These are phyloP conservation scores for Phaffomyces thermotolerans DNA, from an alignment of 805 yeast species.

Conservation along the genomic window DNA sequence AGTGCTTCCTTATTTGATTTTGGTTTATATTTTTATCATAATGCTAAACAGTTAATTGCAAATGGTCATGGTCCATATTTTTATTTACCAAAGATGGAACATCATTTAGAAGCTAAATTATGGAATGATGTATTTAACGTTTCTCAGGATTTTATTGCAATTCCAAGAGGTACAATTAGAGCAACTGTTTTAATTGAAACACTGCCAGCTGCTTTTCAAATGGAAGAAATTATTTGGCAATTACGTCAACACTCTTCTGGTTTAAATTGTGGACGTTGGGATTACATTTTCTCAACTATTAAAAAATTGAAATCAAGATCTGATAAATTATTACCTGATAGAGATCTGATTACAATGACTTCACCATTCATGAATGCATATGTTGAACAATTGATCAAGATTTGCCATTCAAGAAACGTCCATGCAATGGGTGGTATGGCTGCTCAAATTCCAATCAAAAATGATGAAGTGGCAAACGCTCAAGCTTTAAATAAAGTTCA, in stretches of 20 bases:
- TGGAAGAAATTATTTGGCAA: constrained; percentile 77
- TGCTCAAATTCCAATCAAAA: constrained; percentile 77
- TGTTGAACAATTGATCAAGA: constrained; percentile 64
- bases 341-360: constrained; percentile 73
- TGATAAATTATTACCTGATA: constrained; percentile 63
- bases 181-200: constrained; percentile 82
- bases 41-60: constrained; percentile 53
- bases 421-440: constrained; percentile 94
- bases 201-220: constrained; percentile 77
- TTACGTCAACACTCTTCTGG: constrained; percentile 75
- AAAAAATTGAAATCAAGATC: constrained; percentile 62
- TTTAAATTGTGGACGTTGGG: constrained; percentile 88
- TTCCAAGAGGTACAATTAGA: constrained; percentile 71
- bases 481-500: constrained; percentile 66
- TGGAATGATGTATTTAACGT: constrained; percentile 79
- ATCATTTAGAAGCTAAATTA: constrained; percentile 71
- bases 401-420: constrained; percentile 71
- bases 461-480: constrained; percentile 55
- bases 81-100: constrained; percentile 82
- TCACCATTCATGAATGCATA: constrained; percentile 78
- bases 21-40: constrained; percentile 71
- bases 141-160: constrained; percentile 62
- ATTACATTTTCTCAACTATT: constrained; percentile 75
- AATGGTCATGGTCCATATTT: constrained; percentile 77
- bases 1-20: constrained; percentile 78